phyloP scores from a whole-genome alignment of 2,329 filamentous ascomycete genomes.

The Neofusicoccum sp. region DNA sequence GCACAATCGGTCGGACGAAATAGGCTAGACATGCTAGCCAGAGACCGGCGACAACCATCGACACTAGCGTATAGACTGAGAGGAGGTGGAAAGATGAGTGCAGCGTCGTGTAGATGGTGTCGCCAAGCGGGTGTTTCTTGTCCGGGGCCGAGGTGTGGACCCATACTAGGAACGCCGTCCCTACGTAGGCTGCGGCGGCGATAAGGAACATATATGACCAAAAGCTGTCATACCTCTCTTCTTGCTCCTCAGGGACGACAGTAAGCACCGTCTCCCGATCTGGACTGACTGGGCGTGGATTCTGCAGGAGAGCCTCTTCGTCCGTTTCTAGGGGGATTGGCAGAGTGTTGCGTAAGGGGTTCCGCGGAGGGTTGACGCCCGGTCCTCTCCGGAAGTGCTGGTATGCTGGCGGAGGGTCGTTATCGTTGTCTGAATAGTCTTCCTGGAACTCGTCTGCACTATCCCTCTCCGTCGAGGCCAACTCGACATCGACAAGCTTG shows the following conservation, averaged over 20 bases:
- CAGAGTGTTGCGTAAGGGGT: slow-evolving; percentile 38
- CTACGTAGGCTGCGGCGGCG: slow-evolving; percentile 76
- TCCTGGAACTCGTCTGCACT: slow-evolving; percentile 45
- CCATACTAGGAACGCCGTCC: slow-evolving; percentile 85
- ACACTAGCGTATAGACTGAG: slow-evolving; percentile 86
- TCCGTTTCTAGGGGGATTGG: slow-evolving; percentile 52
- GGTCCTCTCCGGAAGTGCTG: slow-evolving; percentile 55
- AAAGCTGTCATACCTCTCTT: slow-evolving; percentile 82
- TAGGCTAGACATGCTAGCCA: slow-evolving; percentile 88
- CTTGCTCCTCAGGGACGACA: slow-evolving; percentile 49
- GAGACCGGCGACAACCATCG: slow-evolving; percentile 79
- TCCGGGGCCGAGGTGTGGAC: slow-evolving; percentile 76
- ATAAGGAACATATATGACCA: slow-evolving; percentile 91
- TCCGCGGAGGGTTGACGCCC: slow-evolving; percentile 38
- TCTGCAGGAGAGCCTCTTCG: slow-evolving; percentile 47
- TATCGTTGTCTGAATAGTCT: slow-evolving; percentile 37
- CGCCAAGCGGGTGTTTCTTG: slow-evolving; percentile 71
- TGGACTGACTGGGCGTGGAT: slow-evolving; percentile 49
- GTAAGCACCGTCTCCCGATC: slow-evolving; percentile 56
- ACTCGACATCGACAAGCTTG: slow-evolving; percentile 79
- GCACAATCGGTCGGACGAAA: slow-evolving; percentile 82
- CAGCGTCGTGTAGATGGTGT: slow-evolving; percentile 90
- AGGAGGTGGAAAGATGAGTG: slow-evolving; percentile 86
- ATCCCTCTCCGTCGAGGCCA: slow-evolving; percentile 61
- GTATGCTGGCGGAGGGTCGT: slow-evolving; percentile 55